These are phyloP conservation scores for Oenanthe sinensis DNA, from an alignment of 129 eudicot genomes.

Conservation along the genomic window DNA sequence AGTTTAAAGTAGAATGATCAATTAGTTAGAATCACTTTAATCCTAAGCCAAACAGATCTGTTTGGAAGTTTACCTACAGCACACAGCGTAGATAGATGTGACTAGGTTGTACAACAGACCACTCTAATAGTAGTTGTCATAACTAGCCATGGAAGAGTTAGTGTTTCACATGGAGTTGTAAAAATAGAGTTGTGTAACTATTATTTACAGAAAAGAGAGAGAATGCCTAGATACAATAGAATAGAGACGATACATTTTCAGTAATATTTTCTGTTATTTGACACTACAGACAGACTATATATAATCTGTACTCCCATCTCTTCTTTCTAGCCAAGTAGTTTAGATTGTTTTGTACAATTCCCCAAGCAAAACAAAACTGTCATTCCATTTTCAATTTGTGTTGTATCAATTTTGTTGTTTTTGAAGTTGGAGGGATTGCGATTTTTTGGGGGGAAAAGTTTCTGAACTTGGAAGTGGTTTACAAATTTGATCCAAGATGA, in stretches of 20 bases:
- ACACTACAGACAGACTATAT: not conserved
- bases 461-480: not conserved
- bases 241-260: too few relatives aligned
- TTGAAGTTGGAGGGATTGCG: not conserved
- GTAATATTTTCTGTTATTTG: too few relatives aligned
- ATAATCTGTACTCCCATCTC: not conserved
- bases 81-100: not conserved
- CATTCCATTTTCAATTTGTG: not conserved
- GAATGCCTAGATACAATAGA: too few relatives aligned
- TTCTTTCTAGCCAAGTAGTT: not conserved
- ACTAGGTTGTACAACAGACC: not conserved
- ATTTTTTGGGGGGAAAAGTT: not conserved
- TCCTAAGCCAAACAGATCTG: too few relatives aligned
- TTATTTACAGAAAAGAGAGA: too few relatives aligned
- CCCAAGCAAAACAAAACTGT: not conserved
- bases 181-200: too few relatives aligned
- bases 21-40: too few relatives aligned
- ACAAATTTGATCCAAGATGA: not conserved
- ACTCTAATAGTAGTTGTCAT: too few relatives aligned
- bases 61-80: not conserved
- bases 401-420: too few relatives aligned
- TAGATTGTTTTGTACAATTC: not conserved
- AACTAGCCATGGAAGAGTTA: too few relatives aligned
- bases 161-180: too few relatives aligned
- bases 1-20: too few relatives aligned